phyloP scores from a whole-genome alignment of 139 green algal genomes.

The Chlamydomonas asymmetrica region DNA sequence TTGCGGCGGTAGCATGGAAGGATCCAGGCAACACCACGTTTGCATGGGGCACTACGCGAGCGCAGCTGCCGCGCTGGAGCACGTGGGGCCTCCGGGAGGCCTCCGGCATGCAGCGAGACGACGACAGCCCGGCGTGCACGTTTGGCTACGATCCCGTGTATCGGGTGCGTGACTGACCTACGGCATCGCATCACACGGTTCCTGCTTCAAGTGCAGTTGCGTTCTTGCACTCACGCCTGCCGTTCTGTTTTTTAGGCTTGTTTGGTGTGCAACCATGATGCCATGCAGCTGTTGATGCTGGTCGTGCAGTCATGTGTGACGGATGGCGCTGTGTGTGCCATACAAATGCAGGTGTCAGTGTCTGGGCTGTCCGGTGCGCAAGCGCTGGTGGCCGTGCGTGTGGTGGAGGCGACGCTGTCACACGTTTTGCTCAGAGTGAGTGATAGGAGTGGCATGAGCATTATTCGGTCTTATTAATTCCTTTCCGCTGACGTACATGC shows the following conservation, averaged over 20 bases:
- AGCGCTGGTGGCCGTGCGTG: constrained; percentile 21
- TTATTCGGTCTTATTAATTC: no score
- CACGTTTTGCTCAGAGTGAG: constrained; percentile 3
- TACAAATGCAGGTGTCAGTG: constrained; percentile 22
- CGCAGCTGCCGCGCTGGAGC: constrained; percentile 21
- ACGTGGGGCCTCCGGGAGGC: constrained; percentile 24
- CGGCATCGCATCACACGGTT: neutral
- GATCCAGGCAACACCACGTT: constrained; percentile 42
- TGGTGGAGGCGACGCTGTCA: constrained; percentile 28
- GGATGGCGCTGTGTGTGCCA: neutral
- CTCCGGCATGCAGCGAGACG: no score
- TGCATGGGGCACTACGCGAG: constrained; percentile 2
- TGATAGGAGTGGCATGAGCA: neutral
- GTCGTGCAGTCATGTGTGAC: no score
- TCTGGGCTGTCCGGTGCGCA: constrained; percentile 31
- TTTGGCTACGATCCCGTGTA: constrained; percentile 29
- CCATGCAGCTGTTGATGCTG: no score
- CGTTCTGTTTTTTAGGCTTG: no score
- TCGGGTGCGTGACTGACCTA: constrained; percentile 21
- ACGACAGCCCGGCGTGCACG: constrained; percentile 23
- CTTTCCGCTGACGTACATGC: no score
- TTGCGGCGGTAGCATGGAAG: constrained; percentile 37
- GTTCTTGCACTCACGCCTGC: neutral
- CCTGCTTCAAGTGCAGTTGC: neutral
- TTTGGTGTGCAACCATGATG: no score